Conservation (phyloP, 306 rosid species). For the Benincasa hispida region DNA sequence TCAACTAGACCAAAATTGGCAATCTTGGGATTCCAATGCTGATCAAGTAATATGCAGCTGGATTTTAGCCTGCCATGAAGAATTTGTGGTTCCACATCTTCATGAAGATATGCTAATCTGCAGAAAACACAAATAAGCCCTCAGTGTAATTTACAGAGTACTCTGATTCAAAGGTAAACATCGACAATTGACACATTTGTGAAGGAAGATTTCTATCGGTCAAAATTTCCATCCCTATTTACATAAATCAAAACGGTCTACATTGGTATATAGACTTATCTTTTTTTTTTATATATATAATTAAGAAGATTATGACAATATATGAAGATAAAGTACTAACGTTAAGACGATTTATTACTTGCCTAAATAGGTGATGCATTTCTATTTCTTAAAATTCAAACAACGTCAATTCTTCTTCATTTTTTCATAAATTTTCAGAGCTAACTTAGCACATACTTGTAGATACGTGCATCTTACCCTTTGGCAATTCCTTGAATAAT, state of each 20-base stretch:
- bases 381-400: background rate
- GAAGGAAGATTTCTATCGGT: background rate
- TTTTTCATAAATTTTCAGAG: background rate
- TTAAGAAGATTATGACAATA: background rate
- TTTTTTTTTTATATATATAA: background rate
- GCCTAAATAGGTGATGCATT: background rate
- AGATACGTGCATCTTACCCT: slow-evolving; percentile 34
- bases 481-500: slow-evolving; percentile 48
- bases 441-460: background rate
- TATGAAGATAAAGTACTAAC: no score
- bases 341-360: background rate
- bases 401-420: background rate
- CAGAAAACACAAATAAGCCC: slow-evolving; percentile 5
- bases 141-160: background rate
- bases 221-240: background rate
- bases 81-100: slow-evolving; percentile 45
- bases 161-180: background rate
- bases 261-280: background rate
- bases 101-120: slow-evolving; percentile 66
- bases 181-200: background rate
- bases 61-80: slow-evolving; percentile 41
- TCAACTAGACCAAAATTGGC: slow-evolving; percentile 40
- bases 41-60: slow-evolving; percentile 43
- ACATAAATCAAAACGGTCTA: background rate
- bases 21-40: slow-evolving; percentile 43